phyloP scores from a whole-genome alignment of 768 basidiomycete genomes.

The Holtermannia corniformis region DNA sequence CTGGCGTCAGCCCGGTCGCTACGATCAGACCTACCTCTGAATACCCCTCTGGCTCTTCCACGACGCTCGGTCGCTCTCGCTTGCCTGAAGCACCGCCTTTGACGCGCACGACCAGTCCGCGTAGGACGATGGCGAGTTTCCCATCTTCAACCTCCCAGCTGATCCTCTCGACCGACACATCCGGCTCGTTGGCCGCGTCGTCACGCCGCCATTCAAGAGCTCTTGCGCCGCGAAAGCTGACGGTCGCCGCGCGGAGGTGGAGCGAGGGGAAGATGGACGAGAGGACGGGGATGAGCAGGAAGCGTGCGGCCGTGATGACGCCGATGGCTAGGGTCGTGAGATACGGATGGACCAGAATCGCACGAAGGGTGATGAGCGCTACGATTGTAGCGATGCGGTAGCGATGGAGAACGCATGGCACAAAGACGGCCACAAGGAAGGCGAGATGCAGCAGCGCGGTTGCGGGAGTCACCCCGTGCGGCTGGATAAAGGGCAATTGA shows the following conservation, averaged over 20 bases:
- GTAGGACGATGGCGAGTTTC: conserved; percentile 10
- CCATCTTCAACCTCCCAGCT: conserved; percentile 17
- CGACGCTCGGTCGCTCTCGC: background rate
- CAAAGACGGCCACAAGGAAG: background rate
- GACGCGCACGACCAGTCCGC: conserved; percentile 20
- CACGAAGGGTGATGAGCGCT: background rate
- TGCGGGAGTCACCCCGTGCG: no score
- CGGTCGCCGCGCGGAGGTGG: conserved; percentile 5
- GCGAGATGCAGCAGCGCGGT: background rate
- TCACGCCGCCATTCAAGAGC: conserved; percentile 29
- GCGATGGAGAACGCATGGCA: background rate
- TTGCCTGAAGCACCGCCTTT: conserved; percentile 1
- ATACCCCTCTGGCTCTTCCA: background rate
- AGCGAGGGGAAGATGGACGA: conserved; percentile 6
- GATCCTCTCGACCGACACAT: conserved; percentile 19
- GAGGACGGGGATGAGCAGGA: conserved; percentile 15
- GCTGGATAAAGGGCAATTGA: no score
- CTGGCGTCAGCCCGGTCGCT: background rate
- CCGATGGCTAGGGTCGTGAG: no score
- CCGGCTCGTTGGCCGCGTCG: conserved; percentile 5
- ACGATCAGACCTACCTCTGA: background rate
- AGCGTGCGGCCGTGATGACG: no score
- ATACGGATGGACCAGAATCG: background rate
- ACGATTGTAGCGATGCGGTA: background rate
- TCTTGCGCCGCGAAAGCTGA: conserved; percentile 10